These are phyloP conservation scores for Vigna trinervia DNA, from an alignment of 306 rosid genomes.

Conservation along the genomic window DNA sequence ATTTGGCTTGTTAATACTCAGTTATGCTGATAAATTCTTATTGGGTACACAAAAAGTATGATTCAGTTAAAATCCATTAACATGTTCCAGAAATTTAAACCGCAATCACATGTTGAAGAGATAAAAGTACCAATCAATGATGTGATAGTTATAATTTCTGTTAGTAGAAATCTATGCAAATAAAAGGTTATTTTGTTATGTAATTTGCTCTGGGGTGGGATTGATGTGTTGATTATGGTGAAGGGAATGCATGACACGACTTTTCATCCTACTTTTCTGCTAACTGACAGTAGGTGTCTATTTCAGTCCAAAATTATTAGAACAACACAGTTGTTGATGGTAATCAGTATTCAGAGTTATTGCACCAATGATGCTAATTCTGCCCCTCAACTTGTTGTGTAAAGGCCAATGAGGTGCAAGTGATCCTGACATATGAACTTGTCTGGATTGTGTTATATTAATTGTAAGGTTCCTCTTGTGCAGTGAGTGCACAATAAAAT, in stretches of 20 bases:
- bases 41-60: no score
- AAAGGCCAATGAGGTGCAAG: slow-evolving; percentile 39
- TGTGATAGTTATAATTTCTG: not conserved
- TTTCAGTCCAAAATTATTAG: slow-evolving; percentile 33
- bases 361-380: slow-evolving; percentile 28
- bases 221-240: not conserved
- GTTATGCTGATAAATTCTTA: no score
- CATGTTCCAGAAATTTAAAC: no score
- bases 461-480: slow-evolving; percentile 32
- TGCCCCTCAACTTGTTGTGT: slow-evolving; percentile 49
- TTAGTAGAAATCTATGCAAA: not conserved
- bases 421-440: slow-evolving; percentile 48
- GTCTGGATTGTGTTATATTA: slow-evolving; percentile 34
- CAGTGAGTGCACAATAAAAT: slow-evolving; percentile 36
- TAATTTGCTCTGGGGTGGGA: not conserved
- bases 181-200: not conserved
- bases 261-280: slow-evolving; percentile 7
- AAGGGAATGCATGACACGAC: not conserved
- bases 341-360: slow-evolving; percentile 29
- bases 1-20: not conserved
- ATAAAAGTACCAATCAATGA: no score
- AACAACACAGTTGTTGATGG: slow-evolving; percentile 38
- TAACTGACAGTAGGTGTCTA: slow-evolving; percentile 9
- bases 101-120: no score
- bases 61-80: no score